Percentiles rank a stretch among this genome's conserved stretches.
phyloP scores from a whole-genome alignment of 2,329 filamentous ascomycete species.

The Penicillium sp. region DNA sequence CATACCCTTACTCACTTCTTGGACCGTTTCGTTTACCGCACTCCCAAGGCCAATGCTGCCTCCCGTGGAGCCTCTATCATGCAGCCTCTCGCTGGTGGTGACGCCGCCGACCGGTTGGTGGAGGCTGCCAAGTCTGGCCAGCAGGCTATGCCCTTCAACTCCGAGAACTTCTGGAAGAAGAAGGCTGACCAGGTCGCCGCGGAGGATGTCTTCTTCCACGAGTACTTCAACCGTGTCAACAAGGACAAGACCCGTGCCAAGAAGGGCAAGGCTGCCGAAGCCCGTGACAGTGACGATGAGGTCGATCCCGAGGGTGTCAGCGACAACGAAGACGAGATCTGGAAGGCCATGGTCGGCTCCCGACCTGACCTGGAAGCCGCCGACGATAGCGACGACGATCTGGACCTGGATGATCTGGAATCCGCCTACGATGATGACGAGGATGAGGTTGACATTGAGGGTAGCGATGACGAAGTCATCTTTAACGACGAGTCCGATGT shows the following conservation, averaged over 20 bases:
- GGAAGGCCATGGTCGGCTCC: slow-evolving; percentile 84
- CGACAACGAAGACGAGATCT: slow-evolving; percentile 76
- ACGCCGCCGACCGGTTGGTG: slow-evolving; percentile 62
- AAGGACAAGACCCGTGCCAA: slow-evolving; percentile 59
- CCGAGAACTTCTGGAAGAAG: slow-evolving; percentile 87
- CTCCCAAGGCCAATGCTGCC: slow-evolving; percentile 68
- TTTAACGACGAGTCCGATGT: slow-evolving; percentile 50
- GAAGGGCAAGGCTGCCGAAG: slow-evolving; percentile 55
- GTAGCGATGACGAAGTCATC: slow-evolving; percentile 48
- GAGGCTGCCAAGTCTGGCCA: slow-evolving; percentile 59
- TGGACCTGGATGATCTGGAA: slow-evolving; percentile 58
- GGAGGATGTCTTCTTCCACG: slow-evolving; percentile 97
- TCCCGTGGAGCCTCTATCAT: slow-evolving; percentile 87
- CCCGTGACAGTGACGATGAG: slow-evolving; percentile 38
- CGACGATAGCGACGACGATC: slow-evolving; percentile 59
- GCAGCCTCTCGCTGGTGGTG: slow-evolving; percentile 78
- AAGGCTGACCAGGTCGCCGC: slow-evolving; percentile 82
- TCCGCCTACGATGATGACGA: slow-evolving; percentile 50
- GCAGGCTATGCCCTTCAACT: slow-evolving; percentile 70
- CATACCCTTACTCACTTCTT: slow-evolving; percentile 94
- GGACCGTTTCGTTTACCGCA: slow-evolving; percentile 97
- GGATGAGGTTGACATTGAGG: slow-evolving; percentile 43
- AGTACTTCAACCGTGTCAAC: slow-evolving; percentile 81
- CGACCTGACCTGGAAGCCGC: slow-evolving; percentile 72
- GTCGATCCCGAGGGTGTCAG: slow-evolving; percentile 53